Evolutionary conservation across 805 yeast species (phyloP), one percentile per base, ranked within the genome.

Genomic region (Wickerhamiella allomyrinae): DNA sequence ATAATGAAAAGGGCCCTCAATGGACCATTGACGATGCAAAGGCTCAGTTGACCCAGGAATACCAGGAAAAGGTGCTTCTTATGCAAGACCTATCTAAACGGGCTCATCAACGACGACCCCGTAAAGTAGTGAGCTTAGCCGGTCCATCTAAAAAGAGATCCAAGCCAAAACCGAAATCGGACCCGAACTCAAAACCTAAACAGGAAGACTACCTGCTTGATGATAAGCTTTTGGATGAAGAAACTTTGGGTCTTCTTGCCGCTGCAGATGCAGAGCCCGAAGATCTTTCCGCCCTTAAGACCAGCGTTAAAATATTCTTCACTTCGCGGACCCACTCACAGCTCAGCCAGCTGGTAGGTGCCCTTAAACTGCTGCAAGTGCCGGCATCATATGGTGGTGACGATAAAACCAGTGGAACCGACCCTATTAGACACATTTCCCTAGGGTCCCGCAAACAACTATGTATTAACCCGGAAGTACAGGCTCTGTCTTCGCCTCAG

Each of bases 291-390:
- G 45, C 43, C 14, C 36, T 41, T 19, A 37, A 31, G n/a, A 41
- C 64, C 31, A 65, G 73, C 0, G 52, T 65, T 1, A 72, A 76
- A 49, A 73, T 87, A 1, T 73, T 61, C 50, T 86, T 77, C 55
- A 69, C 94, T 0, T 84, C 95, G 2, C 66, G 97, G 58, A 87
- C 97, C 0, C 96, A 87, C 54, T 83, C 95, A 0, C 97, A 87
- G 56, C 63, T 87, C 36, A 67, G 68, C 29, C 97, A 87, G 55
- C 82, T 87, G 54, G 73, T 85, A 0, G 70, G 73, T 13, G 95
- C 89, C 51, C 59, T 87, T 29, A 56, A 66, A 35, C 53, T 79
- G 20, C 74, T 93, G 0, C 47, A 61, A 0, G 78, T 84, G 43
- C 79, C 80, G 2, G 70, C 93, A 0, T 71, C 86, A 0, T 64